These are phyloP conservation scores for Amaranthus hypochondriacus DNA, from an alignment of 148 eudicot genomes.

Conservation along the genomic window DNA sequence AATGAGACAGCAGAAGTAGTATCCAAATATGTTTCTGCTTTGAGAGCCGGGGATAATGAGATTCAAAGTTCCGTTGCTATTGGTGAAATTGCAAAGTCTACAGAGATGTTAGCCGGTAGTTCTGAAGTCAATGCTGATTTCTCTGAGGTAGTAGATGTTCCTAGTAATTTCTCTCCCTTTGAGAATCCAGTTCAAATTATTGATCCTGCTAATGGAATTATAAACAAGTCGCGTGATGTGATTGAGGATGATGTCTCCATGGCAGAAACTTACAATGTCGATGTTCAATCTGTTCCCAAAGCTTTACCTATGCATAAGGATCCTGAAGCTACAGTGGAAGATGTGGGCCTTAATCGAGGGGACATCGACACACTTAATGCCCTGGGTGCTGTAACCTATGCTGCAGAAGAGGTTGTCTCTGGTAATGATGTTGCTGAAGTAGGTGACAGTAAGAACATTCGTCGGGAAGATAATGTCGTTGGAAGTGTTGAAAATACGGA, in stretches of 20 bases:
- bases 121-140: constrained; percentile 22
- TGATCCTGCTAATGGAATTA: constrained; percentile 17
- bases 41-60: constrained; percentile 11
- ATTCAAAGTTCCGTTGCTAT: constrained; percentile 13
- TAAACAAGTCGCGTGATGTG: constrained; percentile 13
- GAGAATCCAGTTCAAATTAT: constrained; percentile 10
- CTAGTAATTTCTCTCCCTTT: constrained; percentile 10
- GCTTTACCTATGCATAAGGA: constrained; percentile 20
- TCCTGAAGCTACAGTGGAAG: constrained; percentile 22
- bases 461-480: constrained; percentile 12
- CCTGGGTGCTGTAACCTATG: constrained; percentile 20
- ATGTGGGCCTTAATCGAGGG: constrained; percentile 20
- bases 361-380: constrained; percentile 10
- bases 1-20: constrained; percentile 21
- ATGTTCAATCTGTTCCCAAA: constrained; percentile 22
- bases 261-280: constrained; percentile 2
- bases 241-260: constrained; percentile 20
- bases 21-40: constrained; percentile 22
- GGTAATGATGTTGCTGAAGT: constrained; percentile 1
- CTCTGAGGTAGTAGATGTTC: constrained; percentile 17
- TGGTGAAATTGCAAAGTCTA: constrained; percentile 15
- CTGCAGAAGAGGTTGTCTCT: constrained; percentile 12
- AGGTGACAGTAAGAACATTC: constrained; percentile 1
- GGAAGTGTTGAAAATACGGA: constrained; percentile 6
- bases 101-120: constrained; percentile 16